Evolutionary conservation across 805 yeast genomes (phyloP), one percentile per base, ranked within the genome.

Genomic region (Cyberlindnera japonica): DNA sequence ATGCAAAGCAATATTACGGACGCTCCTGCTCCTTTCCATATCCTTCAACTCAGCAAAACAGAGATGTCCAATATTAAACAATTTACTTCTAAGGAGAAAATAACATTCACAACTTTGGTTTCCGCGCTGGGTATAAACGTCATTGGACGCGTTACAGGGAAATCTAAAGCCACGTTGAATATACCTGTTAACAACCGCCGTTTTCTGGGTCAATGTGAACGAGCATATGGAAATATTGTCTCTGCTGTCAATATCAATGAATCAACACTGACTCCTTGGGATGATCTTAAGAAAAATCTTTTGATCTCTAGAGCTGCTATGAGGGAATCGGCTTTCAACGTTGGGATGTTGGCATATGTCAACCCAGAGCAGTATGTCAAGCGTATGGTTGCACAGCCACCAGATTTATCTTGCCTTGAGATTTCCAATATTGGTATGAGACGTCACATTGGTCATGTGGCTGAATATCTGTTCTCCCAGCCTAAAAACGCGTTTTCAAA

Each of bases 361-460:
- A 28, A 37, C 14, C 22, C 37, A 5, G 36, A 30, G n/a, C 25
- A 27, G 16, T 42, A 14, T 18, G 28, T 42, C 11, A 26, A 33
- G 11, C 20, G 13, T 2, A 16, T 11, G 12, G 29, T 37, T 7
- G 9, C 15, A 6, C n/a, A 15, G 9, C 15, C 24, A 4, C 32
- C 36, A 6, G 21, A 24, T 8, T 5, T 24, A 8, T 31, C 23
- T 13, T 13, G 11, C 3, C 13, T 42, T 13, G 49, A 42, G 37
- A 37, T 45, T 13, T 45, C 49, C n/a, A 45, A 45, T 21, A 15
- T 45, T 17, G 49, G 49, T 12, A 18, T 23, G 13, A 30, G 46
- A n/a, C 21, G 18, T 6, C 15, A 2, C 3, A 24, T 23, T 9
- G 15, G 15, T 4, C 10, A 12, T 5, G 13, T 34, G 12, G 17